Conservation (phyloP, 306 rosid genomes). For the Malus sieversii region DNA sequence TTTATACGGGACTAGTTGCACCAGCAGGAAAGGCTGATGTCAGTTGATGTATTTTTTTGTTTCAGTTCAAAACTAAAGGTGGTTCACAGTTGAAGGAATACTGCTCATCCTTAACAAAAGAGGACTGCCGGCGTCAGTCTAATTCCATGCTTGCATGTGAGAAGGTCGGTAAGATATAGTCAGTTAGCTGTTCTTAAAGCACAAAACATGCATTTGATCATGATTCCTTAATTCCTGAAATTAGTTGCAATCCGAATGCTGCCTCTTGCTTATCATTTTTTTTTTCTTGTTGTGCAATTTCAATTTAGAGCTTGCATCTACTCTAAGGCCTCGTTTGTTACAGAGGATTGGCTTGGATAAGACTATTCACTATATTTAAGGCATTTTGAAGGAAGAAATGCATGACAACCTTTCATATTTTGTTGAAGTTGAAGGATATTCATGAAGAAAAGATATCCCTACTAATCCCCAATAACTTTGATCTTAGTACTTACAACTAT, state of each 20-base stretch:
- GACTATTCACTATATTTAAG: no score
- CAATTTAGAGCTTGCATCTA: background rate
- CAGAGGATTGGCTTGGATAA: no score
- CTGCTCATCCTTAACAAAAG: conserved; percentile 87
- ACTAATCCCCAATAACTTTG: background rate
- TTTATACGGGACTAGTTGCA: background rate
- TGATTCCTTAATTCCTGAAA: background rate
- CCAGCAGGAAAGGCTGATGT: background rate
- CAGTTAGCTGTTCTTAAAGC: conserved; percentile 6
- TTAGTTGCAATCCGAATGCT: background rate
- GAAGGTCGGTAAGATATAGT: conserved; percentile 51
- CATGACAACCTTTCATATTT: no score
- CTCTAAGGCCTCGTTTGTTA: background rate
- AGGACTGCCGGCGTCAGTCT: conserved; percentile 83
- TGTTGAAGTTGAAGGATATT: no score
- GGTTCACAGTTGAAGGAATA: conserved; percentile 81
- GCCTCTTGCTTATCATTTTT: background rate
- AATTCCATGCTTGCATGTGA: conserved; percentile 82
- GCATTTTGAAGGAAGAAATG: no score
- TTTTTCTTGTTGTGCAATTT: background rate
- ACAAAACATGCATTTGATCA: background rate
- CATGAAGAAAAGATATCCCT: no score
- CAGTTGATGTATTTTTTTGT: background rate
- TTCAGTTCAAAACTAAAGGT: conserved; percentile 91
- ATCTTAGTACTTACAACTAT: background rate